phyloP scores from a whole-genome alignment of 352 stramenopile species.

The Globisporangium viniferum region DNA sequence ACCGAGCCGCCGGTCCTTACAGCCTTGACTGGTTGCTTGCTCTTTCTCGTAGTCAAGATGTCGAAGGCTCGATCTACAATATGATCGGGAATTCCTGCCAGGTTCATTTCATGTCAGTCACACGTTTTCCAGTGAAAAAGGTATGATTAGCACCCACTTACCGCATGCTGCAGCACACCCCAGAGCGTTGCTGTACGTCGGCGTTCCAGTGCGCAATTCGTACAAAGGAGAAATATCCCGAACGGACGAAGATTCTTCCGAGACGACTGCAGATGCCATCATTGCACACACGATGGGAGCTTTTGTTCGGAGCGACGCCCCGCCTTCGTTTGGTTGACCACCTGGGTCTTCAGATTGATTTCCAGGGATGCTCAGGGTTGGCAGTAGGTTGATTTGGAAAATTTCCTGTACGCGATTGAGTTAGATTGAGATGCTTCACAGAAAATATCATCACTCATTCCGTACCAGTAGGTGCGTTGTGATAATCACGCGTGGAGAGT shows the following conservation, averaged over 20 bases:
- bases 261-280: slow-evolving; percentile 41
- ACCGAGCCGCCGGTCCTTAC: slow-evolving; percentile 19
- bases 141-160: slow-evolving; percentile 17
- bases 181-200: slow-evolving; percentile 71
- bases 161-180: slow-evolving; percentile 62
- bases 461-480: slow-evolving; percentile 81
- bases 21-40: slow-evolving; percentile 21
- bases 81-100: slow-evolving; percentile 39
- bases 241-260: slow-evolving; percentile 17
- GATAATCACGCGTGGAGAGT: slow-evolving; percentile 59
- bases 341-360: not conserved
- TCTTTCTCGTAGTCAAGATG: slow-evolving; percentile 35
- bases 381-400: slow-evolving; percentile 44
- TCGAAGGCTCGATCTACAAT: slow-evolving; percentile 45
- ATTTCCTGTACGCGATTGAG: slow-evolving; percentile 41
- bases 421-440: not conserved
- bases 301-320: not conserved
- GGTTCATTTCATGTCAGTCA: slow-evolving; percentile 1
- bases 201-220: slow-evolving; percentile 57
- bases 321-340: not conserved
- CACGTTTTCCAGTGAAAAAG: not conserved
- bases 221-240: slow-evolving; percentile 44
- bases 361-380: not conserved
- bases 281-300: slow-evolving; percentile 42
- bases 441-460: not conserved